phyloP scores from a whole-genome alignment of 148 eudicot species.

The Chenopodium quinoa region DNA sequence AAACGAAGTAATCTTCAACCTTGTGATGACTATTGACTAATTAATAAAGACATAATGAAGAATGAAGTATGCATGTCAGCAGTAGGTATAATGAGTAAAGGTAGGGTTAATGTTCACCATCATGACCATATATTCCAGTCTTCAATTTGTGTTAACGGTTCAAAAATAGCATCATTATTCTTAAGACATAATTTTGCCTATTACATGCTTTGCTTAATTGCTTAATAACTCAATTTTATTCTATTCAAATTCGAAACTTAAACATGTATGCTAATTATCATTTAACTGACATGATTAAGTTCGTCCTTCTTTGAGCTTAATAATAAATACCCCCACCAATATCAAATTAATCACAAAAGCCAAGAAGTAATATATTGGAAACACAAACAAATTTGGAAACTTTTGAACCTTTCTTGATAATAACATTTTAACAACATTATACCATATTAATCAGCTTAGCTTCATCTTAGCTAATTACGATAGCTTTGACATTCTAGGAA shows the following conservation, averaged over 20 bases:
- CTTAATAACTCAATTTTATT: neutral
- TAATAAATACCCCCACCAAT: neutral
- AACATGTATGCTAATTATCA: neutral
- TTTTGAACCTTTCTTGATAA: neutral
- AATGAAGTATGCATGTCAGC: neutral
- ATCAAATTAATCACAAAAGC: neutral
- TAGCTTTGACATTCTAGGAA: neutral
- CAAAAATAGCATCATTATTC: constrained; percentile 16
- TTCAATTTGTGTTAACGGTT: constrained; percentile 2
- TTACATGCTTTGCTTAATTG: neutral
- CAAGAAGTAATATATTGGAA: neutral
- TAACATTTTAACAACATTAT: constrained; percentile 5
- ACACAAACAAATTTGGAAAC: too few relatives aligned
- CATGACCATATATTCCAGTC: constrained; percentile 9
- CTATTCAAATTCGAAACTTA: constrained; percentile 2
- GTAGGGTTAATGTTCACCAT: neutral
- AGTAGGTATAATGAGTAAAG: constrained; percentile 5
- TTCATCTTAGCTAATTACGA: neutral
- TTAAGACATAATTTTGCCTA: constrained; percentile 10
- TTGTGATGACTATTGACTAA: neutral
- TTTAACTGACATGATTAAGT: neutral
- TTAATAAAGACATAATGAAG: neutral
- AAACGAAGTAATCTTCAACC: neutral
- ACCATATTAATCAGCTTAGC: neutral
- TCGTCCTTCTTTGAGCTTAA: neutral